phyloP scores from a whole-genome alignment of 306 rosid genomes.

The Acacia melanoxylon region DNA sequence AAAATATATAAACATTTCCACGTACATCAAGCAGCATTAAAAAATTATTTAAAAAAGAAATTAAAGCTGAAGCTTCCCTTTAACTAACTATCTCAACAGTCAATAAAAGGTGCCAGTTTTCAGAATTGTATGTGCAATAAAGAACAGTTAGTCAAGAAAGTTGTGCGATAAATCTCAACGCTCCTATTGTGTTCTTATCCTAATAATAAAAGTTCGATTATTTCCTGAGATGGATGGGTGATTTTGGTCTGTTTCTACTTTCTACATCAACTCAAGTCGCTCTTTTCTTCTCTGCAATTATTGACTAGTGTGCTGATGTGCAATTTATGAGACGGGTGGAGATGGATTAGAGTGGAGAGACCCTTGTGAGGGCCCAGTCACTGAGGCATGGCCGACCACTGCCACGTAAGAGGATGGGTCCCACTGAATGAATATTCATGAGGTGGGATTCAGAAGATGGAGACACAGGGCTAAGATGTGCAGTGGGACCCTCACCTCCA shows the following conservation, averaged over 20 bases:
- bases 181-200: neutral
- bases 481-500: conserved; percentile 35
- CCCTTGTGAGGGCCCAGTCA: neutral
- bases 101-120: conserved; percentile 10
- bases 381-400: neutral
- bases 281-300: neutral
- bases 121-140: neutral
- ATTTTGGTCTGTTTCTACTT: neutral
- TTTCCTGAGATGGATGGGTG: neutral
- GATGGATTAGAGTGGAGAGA: neutral
- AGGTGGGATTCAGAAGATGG: conserved; percentile 26
- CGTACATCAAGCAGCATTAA: neutral
- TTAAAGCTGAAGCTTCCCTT: neutral
- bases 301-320: neutral
- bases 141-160: conserved; percentile 30
- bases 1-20: neutral
- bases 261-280: neutral
- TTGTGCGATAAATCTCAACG: neutral
- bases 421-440: conserved; percentile 5
- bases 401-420: conserved; percentile 33
- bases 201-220: neutral
- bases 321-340: conserved; percentile 6
- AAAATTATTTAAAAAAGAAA: neutral
- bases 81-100: conserved; percentile 1
- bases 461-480: conserved; percentile 43